These are phyloP conservation scores for Zoysia japonica DNA, from an alignment of 176 grass and related monocot species.

Conservation along the genomic window DNA sequence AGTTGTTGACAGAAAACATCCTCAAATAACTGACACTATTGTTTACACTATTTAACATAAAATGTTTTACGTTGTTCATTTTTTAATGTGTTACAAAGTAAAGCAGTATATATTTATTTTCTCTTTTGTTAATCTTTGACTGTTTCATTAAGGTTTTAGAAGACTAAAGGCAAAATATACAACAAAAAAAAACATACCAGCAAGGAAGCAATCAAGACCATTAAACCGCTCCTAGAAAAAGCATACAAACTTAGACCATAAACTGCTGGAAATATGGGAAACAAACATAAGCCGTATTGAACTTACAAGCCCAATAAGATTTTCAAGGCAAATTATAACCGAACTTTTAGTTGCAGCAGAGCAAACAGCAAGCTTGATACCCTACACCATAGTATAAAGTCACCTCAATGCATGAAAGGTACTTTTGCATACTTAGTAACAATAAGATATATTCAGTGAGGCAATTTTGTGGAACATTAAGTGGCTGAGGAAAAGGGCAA, in stretches of 20 bases:
- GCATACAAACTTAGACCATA: conserved; percentile 3
- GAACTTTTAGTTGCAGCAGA: conserved; percentile 99
- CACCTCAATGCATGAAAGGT: conserved; percentile 5
- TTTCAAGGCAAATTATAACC: conserved; percentile 81
- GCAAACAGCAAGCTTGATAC: conserved; percentile 95
- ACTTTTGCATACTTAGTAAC: not conserved
- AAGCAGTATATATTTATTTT: not conserved
- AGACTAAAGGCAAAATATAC: not conserved
- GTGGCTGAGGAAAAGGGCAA: not conserved
- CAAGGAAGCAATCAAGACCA: conserved; percentile 93
- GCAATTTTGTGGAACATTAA: conserved; percentile 1
- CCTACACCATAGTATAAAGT: conserved; percentile 56
- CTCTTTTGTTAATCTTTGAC: not conserved
- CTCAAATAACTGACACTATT: not conserved
- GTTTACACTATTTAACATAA: not conserved
- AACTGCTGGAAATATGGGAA: conserved; percentile 29
- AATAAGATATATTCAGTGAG: conserved; percentile 8
- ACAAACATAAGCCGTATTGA: conserved; percentile 9
- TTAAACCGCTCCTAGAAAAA: conserved; percentile 67
- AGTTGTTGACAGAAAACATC: not conserved
- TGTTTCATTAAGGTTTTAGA: conserved; percentile 4
- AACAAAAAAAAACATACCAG: conserved; percentile 53
- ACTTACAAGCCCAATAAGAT: conserved; percentile 95
- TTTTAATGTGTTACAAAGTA: not conserved
- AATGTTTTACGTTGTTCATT: not conserved